Evolutionary conservation across 805 yeast species (phyloP).

Genomic region (Sungouiella thailandica): DNA sequence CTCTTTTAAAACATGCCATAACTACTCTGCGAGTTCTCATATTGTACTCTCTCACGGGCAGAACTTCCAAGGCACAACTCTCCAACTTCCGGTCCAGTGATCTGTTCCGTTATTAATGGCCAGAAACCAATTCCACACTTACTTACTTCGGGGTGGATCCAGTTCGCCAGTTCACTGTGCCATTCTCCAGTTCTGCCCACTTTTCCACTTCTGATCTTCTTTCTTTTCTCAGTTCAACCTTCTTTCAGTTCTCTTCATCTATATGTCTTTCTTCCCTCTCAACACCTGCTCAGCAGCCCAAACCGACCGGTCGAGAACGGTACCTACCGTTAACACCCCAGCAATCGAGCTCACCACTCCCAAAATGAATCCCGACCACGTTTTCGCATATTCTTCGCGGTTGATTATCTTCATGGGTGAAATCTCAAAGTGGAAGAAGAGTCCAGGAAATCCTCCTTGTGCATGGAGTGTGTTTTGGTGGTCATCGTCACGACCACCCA

Average conservation of each 20-base stretch:
- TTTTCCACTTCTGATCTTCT: too few relatives aligned
- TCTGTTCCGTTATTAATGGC: too few relatives aligned
- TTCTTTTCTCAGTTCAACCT: background rate
- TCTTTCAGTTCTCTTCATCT: slow-evolving; percentile 1
- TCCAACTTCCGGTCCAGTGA: too few relatives aligned
- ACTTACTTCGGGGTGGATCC: too few relatives aligned
- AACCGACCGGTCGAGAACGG: slow-evolving; percentile 79
- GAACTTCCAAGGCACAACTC: too few relatives aligned
- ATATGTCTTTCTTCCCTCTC: slow-evolving; percentile 57
- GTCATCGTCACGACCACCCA: slow-evolving; percentile 87
- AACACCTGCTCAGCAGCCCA: slow-evolving; percentile 84
- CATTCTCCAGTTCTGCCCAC: too few relatives aligned
- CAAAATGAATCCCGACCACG: slow-evolving; percentile 78
- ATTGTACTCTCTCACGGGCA: too few relatives aligned
- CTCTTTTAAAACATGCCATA: too few relatives aligned
- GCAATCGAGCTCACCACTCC: slow-evolving; percentile 88
- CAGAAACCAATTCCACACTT: too few relatives aligned
- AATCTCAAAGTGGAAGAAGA: slow-evolving; percentile 83
- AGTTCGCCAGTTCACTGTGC: too few relatives aligned
- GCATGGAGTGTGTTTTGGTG: slow-evolving; percentile 82
- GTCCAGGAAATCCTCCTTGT: slow-evolving; percentile 87
- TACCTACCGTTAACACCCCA: slow-evolving; percentile 89
- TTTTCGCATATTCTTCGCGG: slow-evolving; percentile 63
- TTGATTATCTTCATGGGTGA: slow-evolving; percentile 90
- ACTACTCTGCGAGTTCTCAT: too few relatives aligned